phyloP scores from a whole-genome alignment of 2,329 filamentous ascomycete genomes.

The Neocucurbitaria cava region DNA sequence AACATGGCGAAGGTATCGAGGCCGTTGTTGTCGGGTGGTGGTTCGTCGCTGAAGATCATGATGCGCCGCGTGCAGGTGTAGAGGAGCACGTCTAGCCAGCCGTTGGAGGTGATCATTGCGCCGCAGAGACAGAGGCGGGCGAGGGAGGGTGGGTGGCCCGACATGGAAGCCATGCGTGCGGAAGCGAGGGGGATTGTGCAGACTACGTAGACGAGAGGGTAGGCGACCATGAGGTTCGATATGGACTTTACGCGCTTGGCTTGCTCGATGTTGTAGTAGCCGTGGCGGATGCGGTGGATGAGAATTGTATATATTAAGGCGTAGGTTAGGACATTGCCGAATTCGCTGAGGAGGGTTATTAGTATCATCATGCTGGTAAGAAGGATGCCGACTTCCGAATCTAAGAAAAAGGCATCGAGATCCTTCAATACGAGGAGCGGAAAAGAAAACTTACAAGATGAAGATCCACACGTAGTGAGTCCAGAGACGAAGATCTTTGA shows the following conservation, averaged over 20 bases:
- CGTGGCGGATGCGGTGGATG: constrained; percentile 44
- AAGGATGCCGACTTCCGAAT: neutral
- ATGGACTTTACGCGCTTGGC: constrained; percentile 49
- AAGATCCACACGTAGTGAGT: constrained; percentile 73
- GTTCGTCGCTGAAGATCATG: constrained; percentile 60
- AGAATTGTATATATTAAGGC: constrained; percentile 51
- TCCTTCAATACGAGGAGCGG: neutral
- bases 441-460: constrained; percentile 44
- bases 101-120: constrained; percentile 64
- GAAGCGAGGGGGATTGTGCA: constrained; percentile 72
- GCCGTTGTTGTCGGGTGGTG: constrained; percentile 43
- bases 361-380: neutral
- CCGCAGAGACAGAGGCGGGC: constrained; percentile 61
- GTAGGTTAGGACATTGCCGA: constrained; percentile 61
- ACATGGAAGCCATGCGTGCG: constrained; percentile 69
- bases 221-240: constrained; percentile 68
- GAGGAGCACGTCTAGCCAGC: constrained; percentile 64
- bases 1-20: constrained; percentile 47
- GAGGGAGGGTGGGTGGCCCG: constrained; percentile 54
- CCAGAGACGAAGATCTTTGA: constrained; percentile 62
- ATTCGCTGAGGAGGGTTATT: constrained; percentile 43
- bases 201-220: constrained; percentile 73
- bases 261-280: constrained; percentile 45
- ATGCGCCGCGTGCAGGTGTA: constrained; percentile 65
- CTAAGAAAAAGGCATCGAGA: neutral